These are phyloP conservation scores for Diaporthe eres DNA, from an alignment of 2,329 filamentous ascomycete genomes.

Conservation along the genomic window DNA sequence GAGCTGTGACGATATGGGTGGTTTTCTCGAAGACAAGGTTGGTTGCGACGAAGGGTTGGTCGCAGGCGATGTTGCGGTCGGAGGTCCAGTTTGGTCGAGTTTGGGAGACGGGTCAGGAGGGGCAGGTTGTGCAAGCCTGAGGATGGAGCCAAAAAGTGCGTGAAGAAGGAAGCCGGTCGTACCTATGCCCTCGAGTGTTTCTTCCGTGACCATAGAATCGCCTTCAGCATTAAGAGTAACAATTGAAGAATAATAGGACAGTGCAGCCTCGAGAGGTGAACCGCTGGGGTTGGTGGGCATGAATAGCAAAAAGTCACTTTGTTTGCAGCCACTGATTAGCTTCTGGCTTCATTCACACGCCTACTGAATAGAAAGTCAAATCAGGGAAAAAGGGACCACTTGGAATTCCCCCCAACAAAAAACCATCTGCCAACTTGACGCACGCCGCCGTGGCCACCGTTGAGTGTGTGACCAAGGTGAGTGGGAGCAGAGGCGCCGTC, in stretches of 20 bases:
- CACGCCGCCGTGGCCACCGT: neutral
- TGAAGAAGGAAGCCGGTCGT: conserved; percentile 80
- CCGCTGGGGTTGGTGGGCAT: conserved; percentile 73
- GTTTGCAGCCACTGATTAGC: neutral
- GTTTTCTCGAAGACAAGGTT: conserved; percentile 37
- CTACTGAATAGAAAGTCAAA: neutral
- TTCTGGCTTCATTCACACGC: neutral
- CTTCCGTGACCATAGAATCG: conserved; percentile 92
- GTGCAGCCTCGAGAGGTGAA: conserved; percentile 82
- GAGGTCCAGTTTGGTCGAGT: conserved; percentile 34
- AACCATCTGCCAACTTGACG: neutral
- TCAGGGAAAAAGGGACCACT: neutral
- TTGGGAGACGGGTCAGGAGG: conserved; percentile 41
- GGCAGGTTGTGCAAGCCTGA: conserved; percentile 70
- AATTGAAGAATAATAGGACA: conserved; percentile 92
- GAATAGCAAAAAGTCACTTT: conserved; percentile 93
- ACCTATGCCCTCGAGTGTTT: conserved; percentile 95
- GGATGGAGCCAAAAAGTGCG: conserved; percentile 82
- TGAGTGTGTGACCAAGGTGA: neutral
- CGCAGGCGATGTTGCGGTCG: neutral
- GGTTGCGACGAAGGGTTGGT: conserved; percentile 36
- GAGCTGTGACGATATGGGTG: conserved; percentile 38
- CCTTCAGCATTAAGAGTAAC: conserved; percentile 93
- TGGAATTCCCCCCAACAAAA: neutral
- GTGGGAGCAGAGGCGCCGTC: neutral